Percentiles rank a stretch among this genome's conserved stretches.
Conservation (phyloP, 208 protist species). For the Phytomonas serpens region DNA sequence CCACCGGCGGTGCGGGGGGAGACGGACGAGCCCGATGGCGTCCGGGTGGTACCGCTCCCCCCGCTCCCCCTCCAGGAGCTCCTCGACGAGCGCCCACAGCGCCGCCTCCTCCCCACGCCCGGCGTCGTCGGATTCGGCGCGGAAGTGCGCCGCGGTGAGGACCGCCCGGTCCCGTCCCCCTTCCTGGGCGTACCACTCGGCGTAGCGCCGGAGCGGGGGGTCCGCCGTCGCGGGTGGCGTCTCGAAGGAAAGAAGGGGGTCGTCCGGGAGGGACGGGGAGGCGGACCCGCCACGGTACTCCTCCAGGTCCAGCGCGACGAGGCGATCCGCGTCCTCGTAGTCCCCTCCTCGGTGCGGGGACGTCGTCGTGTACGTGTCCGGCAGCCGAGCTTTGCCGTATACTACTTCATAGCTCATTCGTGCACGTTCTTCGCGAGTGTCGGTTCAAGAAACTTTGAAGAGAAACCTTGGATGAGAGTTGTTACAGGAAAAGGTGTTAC, state of each 20-base stretch:
- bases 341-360: not conserved
- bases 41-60: conserved; percentile 41
- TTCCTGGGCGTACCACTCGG: conserved; percentile 14
- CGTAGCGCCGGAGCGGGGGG: conserved; percentile 6
- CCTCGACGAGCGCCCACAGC: conserved; percentile 52
- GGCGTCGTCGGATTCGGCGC: conserved; percentile 23
- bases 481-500: no score
- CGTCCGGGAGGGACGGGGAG: not conserved
- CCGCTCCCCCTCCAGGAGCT: conserved; percentile 52
- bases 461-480: no score
- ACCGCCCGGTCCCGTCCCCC: conserved; percentile 9
- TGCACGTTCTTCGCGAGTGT: no score
- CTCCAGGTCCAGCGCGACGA: not conserved
- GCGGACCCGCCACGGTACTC: not conserved
- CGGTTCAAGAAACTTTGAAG: no score
- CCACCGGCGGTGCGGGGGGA: conserved; percentile 69
- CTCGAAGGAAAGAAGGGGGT: not conserved
- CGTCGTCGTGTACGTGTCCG: not conserved
- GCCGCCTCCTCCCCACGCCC: conserved; percentile 34
- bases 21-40: conserved; percentile 41
- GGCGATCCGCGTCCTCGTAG: not conserved
- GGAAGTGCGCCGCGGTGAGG: conserved; percentile 35
- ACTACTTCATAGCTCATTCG: no score
- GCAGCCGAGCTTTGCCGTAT: no score
- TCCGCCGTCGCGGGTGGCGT: not conserved